Evolutionary conservation across 1,284 basidiomycete genomes (phyloP), one percentile per base, ranked within the genome.

Genomic region (Exobasidium cylindrosporum): DNA sequence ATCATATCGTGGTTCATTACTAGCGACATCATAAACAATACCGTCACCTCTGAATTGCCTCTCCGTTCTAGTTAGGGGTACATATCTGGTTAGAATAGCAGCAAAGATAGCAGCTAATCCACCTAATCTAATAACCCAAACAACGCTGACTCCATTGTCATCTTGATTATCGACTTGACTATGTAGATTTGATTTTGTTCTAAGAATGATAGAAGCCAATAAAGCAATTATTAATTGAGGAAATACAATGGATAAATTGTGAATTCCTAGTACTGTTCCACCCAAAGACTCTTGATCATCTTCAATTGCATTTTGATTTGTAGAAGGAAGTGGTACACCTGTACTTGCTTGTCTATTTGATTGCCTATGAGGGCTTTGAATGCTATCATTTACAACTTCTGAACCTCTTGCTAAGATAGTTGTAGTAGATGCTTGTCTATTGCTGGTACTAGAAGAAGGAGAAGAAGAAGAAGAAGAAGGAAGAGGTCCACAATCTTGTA

Each of bases 191-290:
- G 46, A 49, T 23, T 26, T 45, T 59, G 53, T 88, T 77, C 57
- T 85, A 85, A 97, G 97, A 72, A 97, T 96, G 47, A 88, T 80
- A 70, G 90, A 92, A 0, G 92, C 87, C 23, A 89, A 88, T n/a
- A 97, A 71, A 0, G 94, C 91, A 54, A 96, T 87, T 5, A 71
- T 28, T n/a, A 77, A 70, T 57, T 73, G 72, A 10, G 67, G 67
- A 1, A 65, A 59, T 2, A 68, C 64, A 45, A 66, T 59, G 2
- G 93, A 90, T 4, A 97, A 83, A 74, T 97, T 97, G 80, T 97
- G 94, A 46, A 97, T 94, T 2, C 94, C 94, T 52, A 97, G 84
- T 52, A 97, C 88, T 1, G 94, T 94, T n/a, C 94, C 93, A 0
- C 91, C 89, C 52, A 45, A 11, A 17, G n/a, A 4, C 26, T 43